These are phyloP conservation scores for Naganishia kalamii DNA, from an alignment of 768 basidiomycete species.

Conservation along the genomic window DNA sequence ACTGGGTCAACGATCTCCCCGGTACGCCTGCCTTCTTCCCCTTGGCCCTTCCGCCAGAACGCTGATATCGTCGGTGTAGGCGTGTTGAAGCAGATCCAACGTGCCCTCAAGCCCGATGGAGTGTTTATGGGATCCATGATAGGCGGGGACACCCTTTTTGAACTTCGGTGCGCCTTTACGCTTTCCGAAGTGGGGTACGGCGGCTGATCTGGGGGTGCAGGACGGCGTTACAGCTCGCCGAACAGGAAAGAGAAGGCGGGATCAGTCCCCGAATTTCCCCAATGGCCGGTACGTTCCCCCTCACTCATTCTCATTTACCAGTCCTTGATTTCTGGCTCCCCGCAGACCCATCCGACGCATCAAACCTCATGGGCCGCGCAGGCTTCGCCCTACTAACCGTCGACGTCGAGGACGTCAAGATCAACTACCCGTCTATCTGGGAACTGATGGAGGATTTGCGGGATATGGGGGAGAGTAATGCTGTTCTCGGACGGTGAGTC, in stretches of 20 bases:
- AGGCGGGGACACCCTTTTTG: slow-evolving; percentile 93
- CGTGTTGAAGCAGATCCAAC: slow-evolving; percentile 74
- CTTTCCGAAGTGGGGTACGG: not conserved
- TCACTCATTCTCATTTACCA: no score
- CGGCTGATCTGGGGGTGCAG: slow-evolving; percentile 47
- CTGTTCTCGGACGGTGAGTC: slow-evolving; percentile 58
- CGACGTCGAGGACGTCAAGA: slow-evolving; percentile 85
- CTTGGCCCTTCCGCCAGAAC: no score
- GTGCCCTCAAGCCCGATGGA: slow-evolving; percentile 79
- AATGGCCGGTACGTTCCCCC: slow-evolving; percentile 70
- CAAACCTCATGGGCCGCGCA: slow-evolving; percentile 82
- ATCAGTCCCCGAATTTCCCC: slow-evolving; percentile 95
- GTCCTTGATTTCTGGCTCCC: not conserved
- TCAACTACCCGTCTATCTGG: slow-evolving; percentile 91
- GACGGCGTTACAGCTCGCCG: slow-evolving; percentile 86
- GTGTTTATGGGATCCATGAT: slow-evolving; percentile 91
- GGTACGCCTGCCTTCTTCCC: slow-evolving; percentile 51
- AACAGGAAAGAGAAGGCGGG: slow-evolving; percentile 88
- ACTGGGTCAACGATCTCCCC: slow-evolving; percentile 97
- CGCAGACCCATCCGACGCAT: slow-evolving; percentile 82
- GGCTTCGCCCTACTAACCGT: slow-evolving; percentile 91
- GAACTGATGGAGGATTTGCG: slow-evolving; percentile 88
- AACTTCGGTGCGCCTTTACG: slow-evolving; percentile 58
- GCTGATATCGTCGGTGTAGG: slow-evolving; percentile 51
- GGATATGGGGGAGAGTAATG: slow-evolving; percentile 95